A percentile compares a stretch with the other conserved stretches of the same genome.
Evolutionary conservation across 495 filamentous ascomycete genomes (phyloP).

Genomic region (Penicillium riverlandense): DNA sequence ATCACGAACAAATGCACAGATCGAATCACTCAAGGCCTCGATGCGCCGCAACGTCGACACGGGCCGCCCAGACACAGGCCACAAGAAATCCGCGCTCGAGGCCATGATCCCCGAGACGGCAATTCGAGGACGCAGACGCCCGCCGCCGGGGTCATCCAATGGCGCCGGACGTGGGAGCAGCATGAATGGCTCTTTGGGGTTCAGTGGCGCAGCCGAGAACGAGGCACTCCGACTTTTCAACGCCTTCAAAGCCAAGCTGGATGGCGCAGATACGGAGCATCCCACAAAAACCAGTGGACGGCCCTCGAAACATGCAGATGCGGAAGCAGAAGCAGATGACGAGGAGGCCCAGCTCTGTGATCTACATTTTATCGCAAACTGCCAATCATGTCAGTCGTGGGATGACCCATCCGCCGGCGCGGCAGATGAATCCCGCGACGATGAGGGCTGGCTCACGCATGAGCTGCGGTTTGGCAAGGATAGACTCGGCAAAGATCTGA

Average conservation of each 20-base stretch:
- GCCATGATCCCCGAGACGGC: slow-evolving; percentile 77
- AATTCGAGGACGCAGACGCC: slow-evolving; percentile 72
- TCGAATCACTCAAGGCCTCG: slow-evolving; percentile 81
- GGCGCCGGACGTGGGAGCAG: slow-evolving; percentile 14
- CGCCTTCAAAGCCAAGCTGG: slow-evolving; percentile 72
- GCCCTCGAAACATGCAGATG: slow-evolving; percentile 8
- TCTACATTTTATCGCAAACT: slow-evolving; percentile 87
- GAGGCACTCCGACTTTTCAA: slow-evolving; percentile 60
- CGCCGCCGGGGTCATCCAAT: slow-evolving; percentile 43
- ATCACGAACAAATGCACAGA: slow-evolving; percentile 83
- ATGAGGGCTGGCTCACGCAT: slow-evolving; percentile 62
- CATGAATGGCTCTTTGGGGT: slow-evolving; percentile 6
- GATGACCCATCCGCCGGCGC: slow-evolving; percentile 19
- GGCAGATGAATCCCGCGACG: slow-evolving; percentile 49
- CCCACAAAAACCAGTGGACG: slow-evolving; percentile 1
- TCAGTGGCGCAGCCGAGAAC: slow-evolving; percentile 46
- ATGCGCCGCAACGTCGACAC: slow-evolving; percentile 73
- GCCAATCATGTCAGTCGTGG: slow-evolving; percentile 84
- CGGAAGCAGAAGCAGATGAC: slow-evolving; percentile 42
- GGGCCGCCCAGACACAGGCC: slow-evolving; percentile 44
- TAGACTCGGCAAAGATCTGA: slow-evolving; percentile 82
- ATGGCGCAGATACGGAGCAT: slow-evolving; percentile 45
- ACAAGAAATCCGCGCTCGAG: slow-evolving; percentile 65
- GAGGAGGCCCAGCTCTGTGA: slow-evolving; percentile 73
- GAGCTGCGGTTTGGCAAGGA: slow-evolving; percentile 81